Evolutionary conservation across 257 asterid genomes (phyloP), one percentile per base, ranked within the genome.

Genomic region (Salvia splendens): DNA sequence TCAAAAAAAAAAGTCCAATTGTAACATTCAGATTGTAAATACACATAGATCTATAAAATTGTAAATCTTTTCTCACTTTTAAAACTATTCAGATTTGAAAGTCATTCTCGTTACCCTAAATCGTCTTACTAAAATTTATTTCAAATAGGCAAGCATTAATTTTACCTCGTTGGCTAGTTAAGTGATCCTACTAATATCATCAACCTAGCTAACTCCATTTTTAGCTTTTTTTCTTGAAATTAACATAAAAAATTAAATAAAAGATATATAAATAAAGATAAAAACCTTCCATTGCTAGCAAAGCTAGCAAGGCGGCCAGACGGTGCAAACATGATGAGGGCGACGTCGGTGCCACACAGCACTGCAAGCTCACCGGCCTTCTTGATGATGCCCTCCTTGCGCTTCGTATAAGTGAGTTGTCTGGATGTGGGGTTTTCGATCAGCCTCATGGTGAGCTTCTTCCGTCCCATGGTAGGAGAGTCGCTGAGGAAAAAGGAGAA

Each of bases 311-410:
- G 82, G 15, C 78, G 81, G 17, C 91, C 89, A 14, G 73, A 63
- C 50, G 92, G 96, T 4, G 96, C 81, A 58, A 86, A 89, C 87
- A 89, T 77, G 61, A 89, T 43, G 54, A 89, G 81, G 61, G 79
- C 95, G 3, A 89, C 89, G 35, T 87, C 87, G 0, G 87, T 76
- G 16, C 80, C 95, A 41, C 95, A 85, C 12, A 89, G 53, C 30
- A 89, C 72, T 0, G 96, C 64, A 6, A 89, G 82, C 73, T 89
- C 95, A 12, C 63, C 64, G 6, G 95, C 88, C 77, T 89, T 89
- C 75, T 87, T 89, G 35, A 89, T 33, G 8, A 89, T 61, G 16
- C 85, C 85, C n/a, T 89, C 96, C 70, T 85, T 89, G 56, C 86
- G 87, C 81, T 83, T 89, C 0, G 79, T 55, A 64, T 65, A 87